Percentiles rank a stretch among this genome's conserved stretches.
Conservation (phyloP, 305 asterid genomes). For the Solanum hybrid region DNA sequence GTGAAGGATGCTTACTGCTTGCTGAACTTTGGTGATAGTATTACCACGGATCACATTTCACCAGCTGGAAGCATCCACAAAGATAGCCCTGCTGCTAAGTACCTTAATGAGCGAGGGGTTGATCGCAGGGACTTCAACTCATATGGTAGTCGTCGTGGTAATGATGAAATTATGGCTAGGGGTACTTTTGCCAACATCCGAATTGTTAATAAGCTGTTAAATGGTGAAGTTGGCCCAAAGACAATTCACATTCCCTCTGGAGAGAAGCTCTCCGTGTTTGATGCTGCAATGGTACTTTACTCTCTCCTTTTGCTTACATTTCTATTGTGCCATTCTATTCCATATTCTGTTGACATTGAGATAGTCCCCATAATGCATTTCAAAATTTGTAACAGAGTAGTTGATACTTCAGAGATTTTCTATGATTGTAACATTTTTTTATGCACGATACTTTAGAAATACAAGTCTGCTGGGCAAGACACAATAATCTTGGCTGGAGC, state of each 20-base stretch:
- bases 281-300: constrained; percentile 69
- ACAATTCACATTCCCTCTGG: constrained; percentile 82
- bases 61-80: constrained; percentile 97
- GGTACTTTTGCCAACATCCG: constrained; percentile 96
- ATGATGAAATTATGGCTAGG: constrained; percentile 94
- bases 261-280: constrained; percentile 66
- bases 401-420: not conserved
- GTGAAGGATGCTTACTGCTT: constrained; percentile 90
- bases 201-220: constrained; percentile 77
- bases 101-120: constrained; percentile 62
- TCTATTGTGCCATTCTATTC: not conserved
- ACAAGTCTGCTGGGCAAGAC: constrained; percentile 69
- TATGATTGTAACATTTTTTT: not conserved
- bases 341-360: not conserved
- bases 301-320: not conserved
- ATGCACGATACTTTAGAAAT: constrained; percentile 38
- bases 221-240: constrained; percentile 89
- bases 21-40: constrained; percentile 88
- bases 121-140: constrained; percentile 83
- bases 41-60: constrained; percentile 94
- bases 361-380: not conserved
- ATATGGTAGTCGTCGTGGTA: constrained; percentile 94
- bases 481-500: constrained; percentile 27
- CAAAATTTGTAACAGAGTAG: not conserved
- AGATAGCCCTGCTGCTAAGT: constrained; percentile 94